Base-by-base conservation (phyloP, 805 yeast species). In the Starmera quercuum region DNA sequence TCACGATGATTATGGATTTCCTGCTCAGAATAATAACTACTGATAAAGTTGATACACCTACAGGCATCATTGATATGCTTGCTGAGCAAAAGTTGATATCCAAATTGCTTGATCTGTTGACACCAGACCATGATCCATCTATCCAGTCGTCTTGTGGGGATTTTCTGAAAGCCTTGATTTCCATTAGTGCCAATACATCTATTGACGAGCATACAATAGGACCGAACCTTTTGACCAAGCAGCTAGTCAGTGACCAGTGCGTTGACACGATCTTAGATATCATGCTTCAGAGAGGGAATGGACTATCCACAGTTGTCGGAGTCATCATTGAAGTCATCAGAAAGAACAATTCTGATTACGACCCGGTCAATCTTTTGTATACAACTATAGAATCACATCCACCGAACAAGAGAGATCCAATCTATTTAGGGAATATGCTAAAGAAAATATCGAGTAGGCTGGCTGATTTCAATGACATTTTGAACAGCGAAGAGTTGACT, bases 281-380 rank as follows among this genome's bases (percentile, higher is more conserved):
- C 36, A 88, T 92, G 68, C 65, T 86, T 36, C 36, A 47, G 6
- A 54, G 66, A 44, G 94, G 95, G 17, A 75, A 80, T 33, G 95
- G 96, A 0, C 65, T 92, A 34, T 81, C 88, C 25, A 85, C 86
- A 37, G 88, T 94, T 33, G 97, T 92, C 9, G 88, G 96, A 5
- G 83, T 92, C 15, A 76, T 92, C 11, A 90, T 92, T 42, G 98
- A 92, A 56, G 71, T 92, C 28, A 92, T 92, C 39, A 72, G 98
- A 47, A 92, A 92, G 52, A 92, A 92, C 53, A 92, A 92, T 53
- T 85, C 96, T 1, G 98, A 92, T 58, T 92, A 90, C 59, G 98
- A 92, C 56, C 69, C 77, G 23, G 78, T 83, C 26, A 85, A 92
- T 44, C 80, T 92, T 24, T 57, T 83, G 31, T 76, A 77, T 51